A percentile compares a stretch with the other conserved stretches of the same genome.
These are phyloP conservation scores for Macrophomina phaseolina DNA, from an alignment of 2,329 filamentous ascomycete species.

Conservation along the genomic window DNA sequence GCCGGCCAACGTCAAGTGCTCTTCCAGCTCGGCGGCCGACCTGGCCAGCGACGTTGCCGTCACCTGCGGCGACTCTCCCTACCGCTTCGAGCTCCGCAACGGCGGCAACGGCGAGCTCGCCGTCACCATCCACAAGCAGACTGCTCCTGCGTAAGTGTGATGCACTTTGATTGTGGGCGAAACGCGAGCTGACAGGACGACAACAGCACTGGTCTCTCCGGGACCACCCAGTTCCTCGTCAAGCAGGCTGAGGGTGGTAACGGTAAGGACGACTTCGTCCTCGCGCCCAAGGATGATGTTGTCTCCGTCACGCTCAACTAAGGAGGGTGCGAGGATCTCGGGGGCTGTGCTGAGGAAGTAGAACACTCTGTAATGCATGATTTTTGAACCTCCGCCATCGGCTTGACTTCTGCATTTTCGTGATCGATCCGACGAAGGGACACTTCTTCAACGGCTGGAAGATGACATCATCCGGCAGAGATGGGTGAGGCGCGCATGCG, in stretches of 20 bases:
- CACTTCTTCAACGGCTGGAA: too few relatives aligned
- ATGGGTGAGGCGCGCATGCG: not conserved
- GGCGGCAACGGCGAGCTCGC: conserved; percentile 10
- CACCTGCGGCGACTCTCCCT: conserved; percentile 5
- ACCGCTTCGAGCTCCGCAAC: conserved; percentile 6
- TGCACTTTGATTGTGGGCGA: not conserved
- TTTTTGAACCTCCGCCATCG: not conserved
- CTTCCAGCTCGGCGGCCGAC: not conserved
- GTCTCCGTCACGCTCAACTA: conserved; percentile 5
- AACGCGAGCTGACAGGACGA: not conserved
- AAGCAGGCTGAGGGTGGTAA: not conserved
- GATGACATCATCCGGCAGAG: not conserved
- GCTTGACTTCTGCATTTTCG: not conserved
- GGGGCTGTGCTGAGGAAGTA: not conserved
- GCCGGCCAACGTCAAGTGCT: conserved; percentile 15
- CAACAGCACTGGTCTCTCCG: not conserved
- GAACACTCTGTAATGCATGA: not conserved
- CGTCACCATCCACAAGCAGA: conserved; percentile 18
- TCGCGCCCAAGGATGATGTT: not conserved
- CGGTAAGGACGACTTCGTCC: conserved; percentile 1
- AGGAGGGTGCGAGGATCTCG: not conserved
- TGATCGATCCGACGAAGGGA: not conserved
- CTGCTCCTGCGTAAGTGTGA: conserved; percentile 3
- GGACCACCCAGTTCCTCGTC: not conserved
- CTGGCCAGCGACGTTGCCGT: not conserved